Conservation (phyloP, 1,284 basidiomycete genomes). For the Ganoderma boninense region DNA sequence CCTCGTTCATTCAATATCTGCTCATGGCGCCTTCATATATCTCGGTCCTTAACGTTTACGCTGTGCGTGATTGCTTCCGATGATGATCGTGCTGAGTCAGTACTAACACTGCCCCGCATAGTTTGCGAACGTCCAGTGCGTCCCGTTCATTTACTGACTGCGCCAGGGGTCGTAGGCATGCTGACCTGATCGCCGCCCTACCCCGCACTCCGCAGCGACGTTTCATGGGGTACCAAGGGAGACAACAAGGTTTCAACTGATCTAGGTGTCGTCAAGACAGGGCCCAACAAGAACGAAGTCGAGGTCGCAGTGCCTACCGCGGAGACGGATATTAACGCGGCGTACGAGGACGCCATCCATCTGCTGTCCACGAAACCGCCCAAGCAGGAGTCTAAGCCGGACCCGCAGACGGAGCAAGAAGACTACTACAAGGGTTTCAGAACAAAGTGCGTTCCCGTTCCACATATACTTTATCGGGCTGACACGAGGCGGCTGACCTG, state of each 20-base stretch:
- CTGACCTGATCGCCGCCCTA: constrained; percentile 15
- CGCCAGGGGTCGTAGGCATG: constrained; percentile 1
- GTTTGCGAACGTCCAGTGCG: constrained; percentile 87
- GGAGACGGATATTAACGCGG: constrained; percentile 87
- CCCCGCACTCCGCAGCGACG: constrained; percentile 53
- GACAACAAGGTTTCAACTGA: constrained; percentile 89
- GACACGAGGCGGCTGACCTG: constrained; percentile 24
- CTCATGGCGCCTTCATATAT: constrained; percentile 94
- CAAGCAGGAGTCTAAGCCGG: constrained; percentile 68
- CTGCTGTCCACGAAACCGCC: constrained; percentile 80
- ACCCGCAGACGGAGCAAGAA: constrained; percentile 79
- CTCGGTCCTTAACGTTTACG: constrained; percentile 89
- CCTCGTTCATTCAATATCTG: constrained; percentile 93
- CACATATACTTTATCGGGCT: constrained; percentile 18
- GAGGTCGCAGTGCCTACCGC: constrained; percentile 84
- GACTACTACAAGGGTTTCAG: constrained; percentile 91
- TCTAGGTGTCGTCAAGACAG: constrained; percentile 78
- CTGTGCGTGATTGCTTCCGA: constrained; percentile 55
- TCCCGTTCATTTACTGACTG: constrained; percentile 24
- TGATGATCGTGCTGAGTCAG: constrained; percentile 19
- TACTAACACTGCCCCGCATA: constrained; percentile 41
- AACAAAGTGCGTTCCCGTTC: constrained; percentile 66
- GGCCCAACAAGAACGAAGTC: constrained; percentile 74
- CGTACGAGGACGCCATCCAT: constrained; percentile 87
- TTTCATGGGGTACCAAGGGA: constrained; percentile 93